Evolutionary conservation across 371 early-diverging fungal species (phyloP), one percentile per base, ranked within the genome.

Genomic region (Rhizopus microsporus): DNA sequence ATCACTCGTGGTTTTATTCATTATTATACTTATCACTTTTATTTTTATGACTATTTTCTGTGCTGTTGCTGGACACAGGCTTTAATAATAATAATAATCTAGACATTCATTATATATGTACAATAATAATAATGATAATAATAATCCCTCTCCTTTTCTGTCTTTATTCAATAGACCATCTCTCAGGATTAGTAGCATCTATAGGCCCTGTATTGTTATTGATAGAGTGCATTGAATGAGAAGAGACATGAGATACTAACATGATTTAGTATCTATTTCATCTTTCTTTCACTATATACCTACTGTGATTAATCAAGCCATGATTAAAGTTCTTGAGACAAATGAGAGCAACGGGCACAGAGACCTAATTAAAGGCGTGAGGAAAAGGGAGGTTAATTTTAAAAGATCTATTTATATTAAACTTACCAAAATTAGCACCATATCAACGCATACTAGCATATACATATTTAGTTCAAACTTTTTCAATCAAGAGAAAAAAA

Each of bases 261-360:
- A 42, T 13, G n/a, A n/a, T 8, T 38, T 17, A 56, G 34, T 38
- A 12, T 38, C 34, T 33, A 17, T n/a, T 31, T 30, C 3, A 51
- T 40, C n/a, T 3, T 16, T 30, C 23, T 54, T 7, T 9, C 1
- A 23, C 3, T 10, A 3, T 32, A 56, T 40, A 40, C 59, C 56
- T 65, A 69, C 69, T 69, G 37, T 69, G 69, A 43, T 65, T 65
- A 53, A 65, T 65, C 37, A 69, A 42, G 6, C 70, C 70, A 48
- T 63, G 57, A 48, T 63, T 60, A 59, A 66, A 71, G 44, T 66
- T 71, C 23, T 61, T 50, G 17, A 60, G 17, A 53, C 71, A 66
- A 32, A 67, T 57, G 15, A 67, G 35, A 4, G 71, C 63, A 32
- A 59, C 50, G 33, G 71, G 71, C 6, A 67, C 61, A 33, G 71